These are phyloP conservation scores for Nigrograna mackinnonii DNA, from an alignment of 2,329 filamentous ascomycete genomes.

Conservation along the genomic window DNA sequence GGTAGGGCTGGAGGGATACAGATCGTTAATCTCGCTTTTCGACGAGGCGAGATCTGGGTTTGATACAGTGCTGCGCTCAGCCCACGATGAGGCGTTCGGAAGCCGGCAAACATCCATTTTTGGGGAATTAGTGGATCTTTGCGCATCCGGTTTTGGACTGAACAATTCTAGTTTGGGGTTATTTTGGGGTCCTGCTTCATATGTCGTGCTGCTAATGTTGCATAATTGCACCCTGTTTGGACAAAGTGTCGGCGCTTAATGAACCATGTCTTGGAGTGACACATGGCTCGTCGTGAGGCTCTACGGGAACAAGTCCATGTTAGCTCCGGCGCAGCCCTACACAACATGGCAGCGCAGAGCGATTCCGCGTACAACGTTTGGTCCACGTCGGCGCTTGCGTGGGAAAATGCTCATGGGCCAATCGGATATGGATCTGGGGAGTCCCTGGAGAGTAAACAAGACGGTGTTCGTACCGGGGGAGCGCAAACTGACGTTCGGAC, in stretches of 20 bases:
- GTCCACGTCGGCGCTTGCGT: slow-evolving; percentile 33
- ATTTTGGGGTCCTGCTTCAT: slow-evolving; percentile 37
- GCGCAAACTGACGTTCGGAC: slow-evolving; percentile 23
- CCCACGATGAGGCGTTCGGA: slow-evolving; percentile 20
- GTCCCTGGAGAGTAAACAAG: slow-evolving; percentile 15
- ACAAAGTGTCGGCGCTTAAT: slow-evolving; percentile 34
- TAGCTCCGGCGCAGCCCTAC: slow-evolving; percentile 14
- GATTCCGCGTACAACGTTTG: slow-evolving; percentile 29
- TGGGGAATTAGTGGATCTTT: slow-evolving; percentile 35
- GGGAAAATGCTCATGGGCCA: slow-evolving; percentile 21
- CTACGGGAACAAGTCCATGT: slow-evolving; percentile 19
- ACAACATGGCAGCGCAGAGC: slow-evolving; percentile 21
- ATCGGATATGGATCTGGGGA: slow-evolving; percentile 14
- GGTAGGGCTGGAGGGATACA: background rate
- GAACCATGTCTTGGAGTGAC: slow-evolving; percentile 22
- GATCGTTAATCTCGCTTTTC: background rate
- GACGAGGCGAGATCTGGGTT: slow-evolving; percentile 9
- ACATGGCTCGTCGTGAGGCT: slow-evolving; percentile 34
- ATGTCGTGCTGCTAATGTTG: slow-evolving; percentile 15
- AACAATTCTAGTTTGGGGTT: slow-evolving; percentile 24
- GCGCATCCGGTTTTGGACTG: slow-evolving; percentile 6
- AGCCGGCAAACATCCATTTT: slow-evolving; percentile 15
- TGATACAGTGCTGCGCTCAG: slow-evolving; percentile 11
- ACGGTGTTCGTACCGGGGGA: slow-evolving; percentile 9
- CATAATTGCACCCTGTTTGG: slow-evolving; percentile 25